These are phyloP conservation scores for Leccinum pseudoinsigne DNA, from an alignment of 1,284 basidiomycete species.

Conservation along the genomic window DNA sequence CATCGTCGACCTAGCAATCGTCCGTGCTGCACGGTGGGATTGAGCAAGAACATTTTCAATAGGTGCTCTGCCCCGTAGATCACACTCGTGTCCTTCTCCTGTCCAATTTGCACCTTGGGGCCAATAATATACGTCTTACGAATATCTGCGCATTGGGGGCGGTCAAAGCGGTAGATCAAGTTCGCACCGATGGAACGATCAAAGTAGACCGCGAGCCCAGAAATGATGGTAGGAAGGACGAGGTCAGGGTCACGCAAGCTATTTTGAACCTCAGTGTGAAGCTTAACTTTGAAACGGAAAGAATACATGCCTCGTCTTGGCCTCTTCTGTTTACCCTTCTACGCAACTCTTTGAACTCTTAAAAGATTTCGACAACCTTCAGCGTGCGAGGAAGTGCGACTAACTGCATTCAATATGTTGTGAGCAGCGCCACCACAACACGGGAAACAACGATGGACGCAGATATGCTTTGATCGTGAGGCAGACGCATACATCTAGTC, in stretches of 20 bases:
- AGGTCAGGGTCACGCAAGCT: too few relatives aligned
- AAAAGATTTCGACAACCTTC: slow-evolving; percentile 76
- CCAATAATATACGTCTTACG: slow-evolving; percentile 77
- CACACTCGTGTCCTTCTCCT: slow-evolving; percentile 84
- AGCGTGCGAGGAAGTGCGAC: slow-evolving; percentile 86
- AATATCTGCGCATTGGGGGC: slow-evolving; percentile 88
- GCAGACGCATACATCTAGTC: background rate
- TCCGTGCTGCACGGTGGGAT: too few relatives aligned
- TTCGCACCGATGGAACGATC: slow-evolving; percentile 90
- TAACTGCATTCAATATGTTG: slow-evolving; percentile 50
- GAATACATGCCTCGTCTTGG: slow-evolving; percentile 46
- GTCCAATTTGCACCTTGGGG: slow-evolving; percentile 62
- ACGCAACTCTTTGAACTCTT: slow-evolving; percentile 72
- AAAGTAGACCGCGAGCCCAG: slow-evolving; percentile 92
- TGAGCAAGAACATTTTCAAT: slow-evolving; percentile 80
- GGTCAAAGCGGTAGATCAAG: slow-evolving; percentile 92
- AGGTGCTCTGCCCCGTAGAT: slow-evolving; percentile 97
- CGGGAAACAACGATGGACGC: too few relatives aligned
- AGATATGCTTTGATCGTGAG: background rate
- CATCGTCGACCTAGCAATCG: too few relatives aligned
- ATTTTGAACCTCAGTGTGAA: too few relatives aligned
- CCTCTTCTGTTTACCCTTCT: slow-evolving; percentile 48
- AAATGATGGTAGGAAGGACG: slow-evolving; percentile 73
- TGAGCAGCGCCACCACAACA: too few relatives aligned
- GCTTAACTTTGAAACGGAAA: background rate